Evolutionary conservation across 768 basidiomycete genomes (phyloP).

Genomic region (Xerocomellus chrysenteron): DNA sequence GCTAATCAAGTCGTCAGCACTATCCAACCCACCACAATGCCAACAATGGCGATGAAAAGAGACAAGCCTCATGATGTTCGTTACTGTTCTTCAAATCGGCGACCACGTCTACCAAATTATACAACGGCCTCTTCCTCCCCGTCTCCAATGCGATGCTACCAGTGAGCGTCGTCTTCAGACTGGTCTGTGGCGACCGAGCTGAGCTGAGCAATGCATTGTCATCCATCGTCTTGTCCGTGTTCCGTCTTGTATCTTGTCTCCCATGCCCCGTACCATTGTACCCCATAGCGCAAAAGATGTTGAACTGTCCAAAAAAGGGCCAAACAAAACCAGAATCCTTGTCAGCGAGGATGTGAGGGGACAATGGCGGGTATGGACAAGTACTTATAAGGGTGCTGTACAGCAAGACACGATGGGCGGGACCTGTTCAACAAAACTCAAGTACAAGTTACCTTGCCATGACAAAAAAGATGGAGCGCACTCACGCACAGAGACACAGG

Average conservation of each 20-base stretch:
- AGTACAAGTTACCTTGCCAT: too few relatives aligned
- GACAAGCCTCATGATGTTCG: constrained; percentile 31
- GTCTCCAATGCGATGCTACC: constrained; percentile 2
- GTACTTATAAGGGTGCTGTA: too few relatives aligned
- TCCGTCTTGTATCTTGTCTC: background rate
- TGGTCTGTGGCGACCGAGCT: constrained; percentile 17
- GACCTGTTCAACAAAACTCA: too few relatives aligned
- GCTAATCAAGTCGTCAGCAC: constrained; percentile 14
- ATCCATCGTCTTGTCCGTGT: constrained; percentile 14
- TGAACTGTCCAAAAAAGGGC: background rate
- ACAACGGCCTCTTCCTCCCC: constrained; percentile 37
- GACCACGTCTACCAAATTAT: constrained; percentile 44
- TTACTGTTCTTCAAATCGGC: constrained; percentile 42
- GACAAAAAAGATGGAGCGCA: too few relatives aligned
- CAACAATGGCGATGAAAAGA: background rate
- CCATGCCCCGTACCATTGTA: background rate
- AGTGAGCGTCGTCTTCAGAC: constrained; percentile 5
- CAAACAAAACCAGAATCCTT: too few relatives aligned
- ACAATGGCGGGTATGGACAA: too few relatives aligned
- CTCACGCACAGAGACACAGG: too few relatives aligned
- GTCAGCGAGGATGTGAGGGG: too few relatives aligned
- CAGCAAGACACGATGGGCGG: too few relatives aligned
- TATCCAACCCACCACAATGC: background rate
- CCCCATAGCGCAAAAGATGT: background rate
- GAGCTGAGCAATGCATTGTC: constrained; percentile 25